Evolutionary conservation across 495 filamentous ascomycete genomes (phyloP).

Genomic region (Glarea lozoyensis): DNA sequence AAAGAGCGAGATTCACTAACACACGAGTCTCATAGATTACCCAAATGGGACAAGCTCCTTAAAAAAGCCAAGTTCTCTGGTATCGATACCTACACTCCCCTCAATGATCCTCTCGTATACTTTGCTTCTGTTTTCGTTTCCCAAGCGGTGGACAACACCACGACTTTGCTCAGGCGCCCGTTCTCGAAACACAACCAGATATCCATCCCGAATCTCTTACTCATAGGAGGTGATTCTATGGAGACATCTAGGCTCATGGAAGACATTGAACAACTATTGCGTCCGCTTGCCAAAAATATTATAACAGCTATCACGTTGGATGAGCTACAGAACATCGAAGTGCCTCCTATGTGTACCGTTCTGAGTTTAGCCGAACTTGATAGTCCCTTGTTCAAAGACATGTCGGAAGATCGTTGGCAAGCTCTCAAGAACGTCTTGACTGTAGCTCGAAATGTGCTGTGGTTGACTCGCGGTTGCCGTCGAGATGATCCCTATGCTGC

Average conservation of each 20-base stretch:
- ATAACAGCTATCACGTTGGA: background rate
- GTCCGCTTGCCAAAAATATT: background rate
- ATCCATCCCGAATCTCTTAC: background rate
- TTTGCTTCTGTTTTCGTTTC: background rate
- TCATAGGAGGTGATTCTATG: background rate
- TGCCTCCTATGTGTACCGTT: constrained; percentile 15
- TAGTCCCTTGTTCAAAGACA: constrained; percentile 28
- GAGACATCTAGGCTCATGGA: background rate
- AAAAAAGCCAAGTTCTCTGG: constrained; percentile 34
- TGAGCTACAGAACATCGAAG: background rate
- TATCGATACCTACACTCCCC: constrained; percentile 25
- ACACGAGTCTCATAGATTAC: too few relatives aligned
- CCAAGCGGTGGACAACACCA: background rate
- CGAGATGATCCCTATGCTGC: too few relatives aligned
- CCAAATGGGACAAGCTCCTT: constrained; percentile 32
- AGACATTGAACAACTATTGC: background rate
- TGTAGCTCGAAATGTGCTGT: constrained; percentile 21
- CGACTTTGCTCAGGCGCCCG: background rate
- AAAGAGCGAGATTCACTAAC: too few relatives aligned
- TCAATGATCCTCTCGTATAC: background rate
- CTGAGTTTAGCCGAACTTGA: constrained; percentile 37
- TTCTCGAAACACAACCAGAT: background rate
- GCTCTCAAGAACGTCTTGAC: constrained; percentile 28
- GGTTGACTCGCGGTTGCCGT: too few relatives aligned
- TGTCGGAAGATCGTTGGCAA: constrained; percentile 23